Evolutionary conservation across 2,329 filamentous ascomycete species (phyloP), one percentile per base, ranked within the genome.

Genomic region (Amauroascus niger): DNA sequence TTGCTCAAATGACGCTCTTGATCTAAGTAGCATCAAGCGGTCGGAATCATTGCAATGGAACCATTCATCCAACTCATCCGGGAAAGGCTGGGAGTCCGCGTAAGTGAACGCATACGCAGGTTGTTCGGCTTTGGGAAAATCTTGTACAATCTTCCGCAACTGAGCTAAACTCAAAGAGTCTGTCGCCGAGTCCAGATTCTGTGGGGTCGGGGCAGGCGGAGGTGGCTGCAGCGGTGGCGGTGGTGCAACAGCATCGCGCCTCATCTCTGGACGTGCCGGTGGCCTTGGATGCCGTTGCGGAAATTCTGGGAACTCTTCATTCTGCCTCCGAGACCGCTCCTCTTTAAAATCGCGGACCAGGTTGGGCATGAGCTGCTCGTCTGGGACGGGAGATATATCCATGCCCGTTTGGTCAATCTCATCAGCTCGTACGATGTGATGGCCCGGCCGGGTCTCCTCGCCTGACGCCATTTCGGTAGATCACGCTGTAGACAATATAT

Each of bases 41-140:
- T 97, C 90, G 69, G 87, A 86, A 58, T 88, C 83, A 62, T 86
- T 86, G 70, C 97, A 96, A 51, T 85, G 83, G 70, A 98, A 98
- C 93, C 93, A 98, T 72, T 98, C 93, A 66, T 97, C 88, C 46
- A 98, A 77, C 74, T 98, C 93, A 59, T 93, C 88, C 16, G 87
- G 82, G 62, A 95, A 84, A 0, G 81, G 74, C 20, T 84, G 83
- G 53, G 79, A 79, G 68, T 91, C 86, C 24, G 79, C 74, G 71
- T 91, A 91, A 58, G 80, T 80, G 67, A 95, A 98, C 57, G 93
- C 89, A 74, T 98, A 98, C 9, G 82, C 81, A 41, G 79, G 75
- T 47, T 84, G 79, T 60, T 89, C 86, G 49, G 76, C 66, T 58
- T 80, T 81, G 14, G 85, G 85, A 60, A 88, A 82, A 55, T 90